These are phyloP conservation scores for Malassezia psittaci DNA, from an alignment of 1,284 basidiomycete species.

Conservation along the genomic window DNA sequence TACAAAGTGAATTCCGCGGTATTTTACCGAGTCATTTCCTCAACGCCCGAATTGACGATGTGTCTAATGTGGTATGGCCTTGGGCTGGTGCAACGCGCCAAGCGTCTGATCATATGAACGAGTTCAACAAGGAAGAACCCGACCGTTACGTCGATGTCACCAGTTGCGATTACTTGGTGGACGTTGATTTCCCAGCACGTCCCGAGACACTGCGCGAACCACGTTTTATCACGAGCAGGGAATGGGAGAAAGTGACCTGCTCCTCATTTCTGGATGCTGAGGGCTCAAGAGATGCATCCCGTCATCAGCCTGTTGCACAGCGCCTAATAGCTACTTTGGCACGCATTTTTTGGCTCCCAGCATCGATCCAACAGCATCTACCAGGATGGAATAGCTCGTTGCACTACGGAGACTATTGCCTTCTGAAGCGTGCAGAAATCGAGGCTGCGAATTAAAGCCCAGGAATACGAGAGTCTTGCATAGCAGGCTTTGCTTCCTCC, in stretches of 20 bases:
- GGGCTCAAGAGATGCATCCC: constrained; percentile 19
- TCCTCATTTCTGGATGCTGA: constrained; percentile 35
- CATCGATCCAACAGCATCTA: background rate
- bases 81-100: constrained; percentile 55
- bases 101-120: constrained; percentile 66
- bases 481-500: constrained; percentile 29
- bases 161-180: constrained; percentile 40
- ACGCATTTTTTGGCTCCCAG: constrained; percentile 32
- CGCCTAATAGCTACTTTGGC: constrained; percentile 21
- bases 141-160: constrained; percentile 56
- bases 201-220: constrained; percentile 23
- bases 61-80: constrained; percentile 47
- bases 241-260: constrained; percentile 32
- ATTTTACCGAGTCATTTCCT: constrained; percentile 73
- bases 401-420: constrained; percentile 33
- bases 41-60: constrained; percentile 3
- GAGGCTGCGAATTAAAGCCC: background rate
- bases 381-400: constrained; percentile 8
- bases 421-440: constrained; percentile 15
- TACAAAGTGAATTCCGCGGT: constrained; percentile 80
- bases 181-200: constrained; percentile 16
- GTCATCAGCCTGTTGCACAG: background rate
- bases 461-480: constrained; percentile 1
- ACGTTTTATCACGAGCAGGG: constrained; percentile 16
- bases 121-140: constrained; percentile 68